Conservation (phyloP, 352 stramenopile species). For the Phytophthora sp. region DNA sequence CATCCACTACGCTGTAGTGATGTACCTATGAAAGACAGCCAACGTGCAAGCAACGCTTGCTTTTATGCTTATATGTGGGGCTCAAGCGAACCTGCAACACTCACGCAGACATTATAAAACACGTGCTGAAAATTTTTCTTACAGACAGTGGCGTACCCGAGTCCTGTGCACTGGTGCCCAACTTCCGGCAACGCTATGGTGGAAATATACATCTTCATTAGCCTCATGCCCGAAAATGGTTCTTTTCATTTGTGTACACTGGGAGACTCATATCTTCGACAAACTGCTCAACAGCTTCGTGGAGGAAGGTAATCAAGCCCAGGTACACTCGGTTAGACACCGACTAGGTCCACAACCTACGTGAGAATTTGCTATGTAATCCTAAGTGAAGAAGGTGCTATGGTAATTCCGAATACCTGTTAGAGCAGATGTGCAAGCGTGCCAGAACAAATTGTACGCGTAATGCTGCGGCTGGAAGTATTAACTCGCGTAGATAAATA, state of each 20-base stretch:
- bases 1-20: not conserved
- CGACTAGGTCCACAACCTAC: constrained; percentile 76
- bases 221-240: constrained; percentile 70
- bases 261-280: constrained; percentile 75
- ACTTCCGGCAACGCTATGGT: constrained; percentile 87
- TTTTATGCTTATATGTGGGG: too few species aligned
- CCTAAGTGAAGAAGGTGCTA: too few species aligned
- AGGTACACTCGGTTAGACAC: constrained; percentile 79
- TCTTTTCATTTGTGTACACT: constrained; percentile 84
- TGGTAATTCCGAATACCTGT: too few species aligned
- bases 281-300: constrained; percentile 72
- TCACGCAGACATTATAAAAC: constrained; percentile 70
- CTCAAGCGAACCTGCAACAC: constrained; percentile 65
- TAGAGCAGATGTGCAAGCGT: too few species aligned
- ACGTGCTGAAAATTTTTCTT: constrained; percentile 73
- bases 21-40: too few species aligned
- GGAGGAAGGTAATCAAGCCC: constrained; percentile 68
- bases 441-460: too few species aligned
- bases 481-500: too few species aligned
- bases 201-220: constrained; percentile 83
- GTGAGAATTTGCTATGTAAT: constrained; percentile 78
- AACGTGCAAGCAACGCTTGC: too few species aligned
- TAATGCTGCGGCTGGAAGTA: too few species aligned
- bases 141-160: constrained; percentile 77
- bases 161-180: constrained; percentile 63